Conservation (phyloP, 345 rosid species). For the Lenwebbia sp. region DNA sequence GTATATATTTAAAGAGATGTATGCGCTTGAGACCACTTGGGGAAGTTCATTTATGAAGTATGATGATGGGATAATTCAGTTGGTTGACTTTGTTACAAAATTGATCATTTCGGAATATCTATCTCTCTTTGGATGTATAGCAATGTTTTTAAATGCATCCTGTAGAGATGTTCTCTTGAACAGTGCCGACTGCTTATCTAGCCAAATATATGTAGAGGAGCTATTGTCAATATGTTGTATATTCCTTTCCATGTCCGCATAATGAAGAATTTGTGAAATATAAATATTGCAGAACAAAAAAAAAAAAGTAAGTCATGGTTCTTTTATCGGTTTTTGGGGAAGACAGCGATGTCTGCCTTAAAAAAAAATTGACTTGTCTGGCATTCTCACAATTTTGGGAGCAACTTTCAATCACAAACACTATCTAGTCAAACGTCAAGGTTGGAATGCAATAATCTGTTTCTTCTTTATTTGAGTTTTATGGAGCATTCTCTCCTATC, state of each 20-base stretch:
- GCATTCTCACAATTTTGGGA: background rate
- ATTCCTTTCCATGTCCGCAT: background rate
- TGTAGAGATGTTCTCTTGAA: background rate
- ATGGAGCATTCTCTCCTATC: background rate
- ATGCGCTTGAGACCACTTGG: background rate
- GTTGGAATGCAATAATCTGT: background rate
- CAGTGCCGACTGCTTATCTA: background rate
- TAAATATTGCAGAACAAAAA: background rate
- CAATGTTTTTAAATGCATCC: background rate
- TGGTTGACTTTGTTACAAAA: background rate
- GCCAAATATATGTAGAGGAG: background rate
- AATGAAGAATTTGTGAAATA: background rate
- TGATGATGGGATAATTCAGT: background rate
- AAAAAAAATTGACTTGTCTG: background rate
- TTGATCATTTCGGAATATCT: background rate
- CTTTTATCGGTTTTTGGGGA: background rate
- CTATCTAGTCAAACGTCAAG: background rate
- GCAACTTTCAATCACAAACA: background rate
- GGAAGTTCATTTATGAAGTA: background rate
- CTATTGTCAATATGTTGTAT: background rate
- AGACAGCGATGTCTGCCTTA: background rate
- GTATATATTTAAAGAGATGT: background rate
- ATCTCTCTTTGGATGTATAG: background rate
- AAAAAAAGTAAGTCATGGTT: background rate
- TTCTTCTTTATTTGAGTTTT: background rate